phyloP scores from a whole-genome alignment of 2,329 filamentous ascomycete species.

The Seiridium unicorne region DNA sequence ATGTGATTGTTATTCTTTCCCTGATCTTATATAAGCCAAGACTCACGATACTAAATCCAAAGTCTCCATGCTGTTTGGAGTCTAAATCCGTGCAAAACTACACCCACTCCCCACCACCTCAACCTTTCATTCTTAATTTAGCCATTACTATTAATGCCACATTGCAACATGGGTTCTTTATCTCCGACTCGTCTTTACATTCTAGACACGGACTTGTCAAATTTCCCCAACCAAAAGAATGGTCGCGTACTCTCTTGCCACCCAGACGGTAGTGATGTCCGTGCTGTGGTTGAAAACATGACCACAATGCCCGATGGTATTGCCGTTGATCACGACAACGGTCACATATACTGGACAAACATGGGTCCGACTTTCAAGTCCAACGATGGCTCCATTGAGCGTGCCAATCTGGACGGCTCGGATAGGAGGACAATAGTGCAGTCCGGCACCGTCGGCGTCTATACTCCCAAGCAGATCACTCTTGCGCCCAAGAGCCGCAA shows the following conservation, averaged over 20 bases:
- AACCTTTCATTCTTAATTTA: background rate
- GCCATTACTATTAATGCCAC: background rate
- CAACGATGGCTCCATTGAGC: constrained; percentile 33
- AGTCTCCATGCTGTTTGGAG: too few relatives aligned
- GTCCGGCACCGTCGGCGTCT: constrained; percentile 24
- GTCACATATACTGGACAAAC: constrained; percentile 35
- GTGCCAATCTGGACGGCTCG: constrained; percentile 36
- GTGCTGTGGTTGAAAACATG: constrained; percentile 13
- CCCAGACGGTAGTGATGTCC: constrained; percentile 9
- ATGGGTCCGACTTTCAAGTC: constrained; percentile 30
- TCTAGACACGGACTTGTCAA: constrained; percentile 11
- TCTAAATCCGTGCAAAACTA: too few relatives aligned
- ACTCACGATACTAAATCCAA: too few relatives aligned
- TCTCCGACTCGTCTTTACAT: constrained; percentile 9
- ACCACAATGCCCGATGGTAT: constrained; percentile 22
- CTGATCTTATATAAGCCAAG: too few relatives aligned
- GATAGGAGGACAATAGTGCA: constrained; percentile 34
- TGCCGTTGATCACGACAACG: constrained; percentile 18
- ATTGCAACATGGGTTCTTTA: constrained; percentile 5
- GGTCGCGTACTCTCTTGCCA: constrained; percentile 10
- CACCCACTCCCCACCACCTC: too few relatives aligned
- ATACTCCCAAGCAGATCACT: constrained; percentile 32
- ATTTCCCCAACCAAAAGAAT: constrained; percentile 3
- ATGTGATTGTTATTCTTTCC: too few relatives aligned
- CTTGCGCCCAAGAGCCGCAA: background rate